Evolutionary conservation across 2,329 filamentous ascomycete genomes (phyloP), one percentile per base, ranked within the genome.

Genomic region (Fusarium udum): DNA sequence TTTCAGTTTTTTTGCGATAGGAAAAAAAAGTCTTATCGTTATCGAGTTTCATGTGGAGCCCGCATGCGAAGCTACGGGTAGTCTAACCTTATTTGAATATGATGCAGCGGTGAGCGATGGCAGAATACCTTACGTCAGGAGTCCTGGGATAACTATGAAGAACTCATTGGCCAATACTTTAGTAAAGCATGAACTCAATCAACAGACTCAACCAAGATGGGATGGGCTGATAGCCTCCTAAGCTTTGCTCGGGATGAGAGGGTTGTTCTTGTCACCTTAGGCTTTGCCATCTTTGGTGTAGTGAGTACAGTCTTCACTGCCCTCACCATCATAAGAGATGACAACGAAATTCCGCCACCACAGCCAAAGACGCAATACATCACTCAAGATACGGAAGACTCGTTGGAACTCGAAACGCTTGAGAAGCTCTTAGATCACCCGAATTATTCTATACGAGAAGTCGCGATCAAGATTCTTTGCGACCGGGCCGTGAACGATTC

Each of bases 381-480:
- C 72, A 92, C 90, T 20, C 91, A 94, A 79, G 90, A 92, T 31
- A 93, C 92, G 5, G 92, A 95, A 78, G 92, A 94, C 78, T 88
- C 92, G 5, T 85, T 95, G 46, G 88, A 90, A 65, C 78, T 90
- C 16, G 85, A 87, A 46, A 95, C 93, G 0, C 84, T 95, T 15
- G 85, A 90, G 58, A 92, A 90, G 72, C 86, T 95, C 8, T 84
- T 93, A 18, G 85, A 88, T 58, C 92, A 92, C 79, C 92, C 92
- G 68, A 95, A 91, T 80, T 91, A 89, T 77, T 88, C 92, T 26
- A 92, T 95, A 71, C 87, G 91, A 73, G 91, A 93, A 68, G 91
- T 92, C 64, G 89, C 91, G 16, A 86, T 87, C 69, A 88, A 87
- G 75, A 90, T 89, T 31, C 83, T 90, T 9, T 87, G 85, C 76